Percentiles rank a stretch among this genome's conserved stretches.
Evolutionary conservation across 208 protist species (phyloP).

Genomic region (Leishmania tarentolae): DNA sequence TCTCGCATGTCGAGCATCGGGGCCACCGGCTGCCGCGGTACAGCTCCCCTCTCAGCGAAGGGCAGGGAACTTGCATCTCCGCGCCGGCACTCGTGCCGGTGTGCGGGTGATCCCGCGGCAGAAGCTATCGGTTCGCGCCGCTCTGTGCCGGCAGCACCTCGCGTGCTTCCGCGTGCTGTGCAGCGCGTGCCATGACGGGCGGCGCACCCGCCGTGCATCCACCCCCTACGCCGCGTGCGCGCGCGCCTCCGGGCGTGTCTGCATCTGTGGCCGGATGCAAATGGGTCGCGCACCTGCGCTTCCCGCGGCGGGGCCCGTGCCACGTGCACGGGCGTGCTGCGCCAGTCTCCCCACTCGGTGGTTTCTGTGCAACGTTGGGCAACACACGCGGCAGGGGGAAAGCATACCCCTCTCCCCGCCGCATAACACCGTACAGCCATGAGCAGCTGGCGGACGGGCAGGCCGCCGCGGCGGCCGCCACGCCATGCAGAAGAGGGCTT

Average conservation of each 20-base stretch:
- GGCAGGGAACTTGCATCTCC: slow-evolving; percentile 24
- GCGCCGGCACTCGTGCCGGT: slow-evolving; percentile 23
- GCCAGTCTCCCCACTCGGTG: slow-evolving; percentile 29
- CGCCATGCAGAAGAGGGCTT: slow-evolving; percentile 37
- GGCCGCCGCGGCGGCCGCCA: slow-evolving; percentile 27
- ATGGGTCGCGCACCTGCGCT: slow-evolving; percentile 13
- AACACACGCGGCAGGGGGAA: slow-evolving; percentile 10
- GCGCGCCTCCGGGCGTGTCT: not conserved
- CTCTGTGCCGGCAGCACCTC: slow-evolving; percentile 9
- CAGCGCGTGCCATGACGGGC: slow-evolving; percentile 17
- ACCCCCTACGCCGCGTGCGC: slow-evolving; percentile 10
- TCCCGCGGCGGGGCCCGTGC: slow-evolving; percentile 24
- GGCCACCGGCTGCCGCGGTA: slow-evolving; percentile 32
- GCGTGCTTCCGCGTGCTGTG: slow-evolving; percentile 6
- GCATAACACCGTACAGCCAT: slow-evolving; percentile 28
- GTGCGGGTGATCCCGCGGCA: slow-evolving; percentile 31
- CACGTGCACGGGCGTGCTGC: slow-evolving; percentile 24
- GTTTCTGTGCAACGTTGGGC: slow-evolving; percentile 30
- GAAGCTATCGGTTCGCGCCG: slow-evolving; percentile 25
- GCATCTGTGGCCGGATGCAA: slow-evolving; percentile 11
- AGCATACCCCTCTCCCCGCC: not conserved
- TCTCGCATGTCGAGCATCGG: slow-evolving; percentile 28
- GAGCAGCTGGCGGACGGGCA: slow-evolving; percentile 33
- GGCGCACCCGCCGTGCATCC: slow-evolving; percentile 31
- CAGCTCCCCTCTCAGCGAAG: slow-evolving; percentile 24